Evolutionary conservation across 495 filamentous ascomycete species (phyloP), one percentile per base, ranked within the genome.

Genomic region (Penicillium longicatenatum): DNA sequence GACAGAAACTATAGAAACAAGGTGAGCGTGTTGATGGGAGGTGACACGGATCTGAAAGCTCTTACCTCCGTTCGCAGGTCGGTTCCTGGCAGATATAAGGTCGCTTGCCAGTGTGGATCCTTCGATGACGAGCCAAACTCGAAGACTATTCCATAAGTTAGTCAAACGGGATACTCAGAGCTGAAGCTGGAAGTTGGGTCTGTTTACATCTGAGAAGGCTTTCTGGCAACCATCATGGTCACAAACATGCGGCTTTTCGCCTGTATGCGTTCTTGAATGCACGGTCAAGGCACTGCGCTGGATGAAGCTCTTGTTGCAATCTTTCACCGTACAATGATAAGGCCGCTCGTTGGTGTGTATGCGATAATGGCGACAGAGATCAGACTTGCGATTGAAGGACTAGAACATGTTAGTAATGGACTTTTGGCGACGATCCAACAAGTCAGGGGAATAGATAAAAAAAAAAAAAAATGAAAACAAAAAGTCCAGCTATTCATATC

Each of bases 331-430:
- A 73, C 91, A 94, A 47, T 83, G 78, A 65, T 92, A 94, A 30
- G 91, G 91, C 50, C 91, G 79, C 67, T 94, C 91, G 69, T 93
- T 93, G 62, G 91, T 96, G 65, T 96, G 91, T 68, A 96, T 96
- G 47, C 91, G 84, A 70, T 89, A 90, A 70, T 96, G 91, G 66
- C 91, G 82, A 70, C 91, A 89, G 51, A 96, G 81, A 75, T 96
- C 91, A 9, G 91, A 96, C 71, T 94, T 96, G 75, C 91, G 86
- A 81, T 93, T 94, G 83, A 96, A 96, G 58, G 88, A 90, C 91
- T 95, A 57, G 45, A 26, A 16, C 24, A 29, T 30, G 30, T 57
- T n/a, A 59, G 60, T 31, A 16, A 21, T 44, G 24, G 37, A n/a
- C 4, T 16, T 26, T 26, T 26, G 26, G 26, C 43, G 39, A 46